Evolutionary conservation across 2,329 filamentous ascomycete genomes (phyloP).

Genomic region (Lasiodiplodia gonubiensis): DNA sequence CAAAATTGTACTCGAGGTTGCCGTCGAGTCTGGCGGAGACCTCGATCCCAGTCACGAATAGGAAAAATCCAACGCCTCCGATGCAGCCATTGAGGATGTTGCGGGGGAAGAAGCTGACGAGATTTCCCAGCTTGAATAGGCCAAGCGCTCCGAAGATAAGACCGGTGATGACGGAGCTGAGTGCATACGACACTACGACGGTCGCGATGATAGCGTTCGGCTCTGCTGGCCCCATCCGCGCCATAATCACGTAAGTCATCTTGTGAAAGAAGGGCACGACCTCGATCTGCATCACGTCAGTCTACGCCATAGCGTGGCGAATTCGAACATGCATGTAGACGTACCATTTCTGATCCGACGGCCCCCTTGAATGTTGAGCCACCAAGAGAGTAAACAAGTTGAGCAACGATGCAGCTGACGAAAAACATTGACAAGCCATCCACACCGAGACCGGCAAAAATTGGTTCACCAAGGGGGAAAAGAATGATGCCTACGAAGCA

Average conservation of each 20-base stretch:
- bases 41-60: constrained; percentile 89
- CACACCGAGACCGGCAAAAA: constrained; percentile 84
- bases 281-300: constrained; percentile 70
- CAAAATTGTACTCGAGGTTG: constrained; percentile 79
- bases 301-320: constrained; percentile 8
- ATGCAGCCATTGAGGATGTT: constrained; percentile 98
- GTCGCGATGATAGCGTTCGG: constrained; percentile 89
- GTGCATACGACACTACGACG: constrained; percentile 86
- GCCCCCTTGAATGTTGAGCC: constrained; percentile 90
- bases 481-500: constrained; percentile 76
- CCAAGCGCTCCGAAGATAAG: constrained; percentile 92
- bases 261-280: constrained; percentile 99
- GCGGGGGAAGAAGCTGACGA: constrained; percentile 95
- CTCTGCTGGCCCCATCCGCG: constrained; percentile 76
- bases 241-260: constrained; percentile 90
- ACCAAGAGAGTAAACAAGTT: constrained; percentile 82
- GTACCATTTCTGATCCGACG: constrained; percentile 88
- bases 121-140: constrained; percentile 81
- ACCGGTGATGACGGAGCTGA: constrained; percentile 90
- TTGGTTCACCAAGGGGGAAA: constrained; percentile 84
- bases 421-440: constrained; percentile 99
- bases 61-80: constrained; percentile 94
- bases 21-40: constrained; percentile 89
- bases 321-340: constrained; percentile 34
- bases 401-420: constrained; percentile 93